These are phyloP conservation scores for Nakazawaea populi DNA, from an alignment of 805 yeast species.

Conservation along the genomic window DNA sequence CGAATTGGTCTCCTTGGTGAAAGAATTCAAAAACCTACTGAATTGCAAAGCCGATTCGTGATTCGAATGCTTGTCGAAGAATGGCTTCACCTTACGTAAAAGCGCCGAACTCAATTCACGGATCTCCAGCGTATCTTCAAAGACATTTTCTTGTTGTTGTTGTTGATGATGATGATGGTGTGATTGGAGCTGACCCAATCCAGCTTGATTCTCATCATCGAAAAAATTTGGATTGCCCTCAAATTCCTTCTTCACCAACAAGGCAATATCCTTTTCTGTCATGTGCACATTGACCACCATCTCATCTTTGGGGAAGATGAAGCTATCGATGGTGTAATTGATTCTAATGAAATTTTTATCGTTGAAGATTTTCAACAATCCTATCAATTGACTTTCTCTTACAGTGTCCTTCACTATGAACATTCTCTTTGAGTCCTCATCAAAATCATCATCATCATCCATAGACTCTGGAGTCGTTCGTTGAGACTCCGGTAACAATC, in stretches of 20 bases:
- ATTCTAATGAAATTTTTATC: constrained; percentile 13
- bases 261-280: constrained; percentile 28
- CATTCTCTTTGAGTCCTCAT: neutral
- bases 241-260: constrained; percentile 18
- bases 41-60: constrained; percentile 3
- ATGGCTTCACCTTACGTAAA: constrained; percentile 4
- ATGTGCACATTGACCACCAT: constrained; percentile 23
- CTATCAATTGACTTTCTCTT: constrained; percentile 19
- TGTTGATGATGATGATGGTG: too few species aligned
- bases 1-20: constrained; percentile 3
- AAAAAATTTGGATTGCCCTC: neutral
- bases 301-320: constrained; percentile 32
- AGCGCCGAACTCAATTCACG: neutral
- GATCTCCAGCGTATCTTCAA: constrained; percentile 4
- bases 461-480: neutral
- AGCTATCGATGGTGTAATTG: constrained; percentile 19
- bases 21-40: constrained; percentile 4
- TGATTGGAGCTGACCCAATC: too few species aligned
- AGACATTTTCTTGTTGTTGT: neutral
- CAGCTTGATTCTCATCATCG: neutral
- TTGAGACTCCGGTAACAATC: constrained; percentile 12
- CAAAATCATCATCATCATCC: neutral
- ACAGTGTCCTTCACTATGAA: constrained; percentile 12
- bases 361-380: constrained; percentile 17
- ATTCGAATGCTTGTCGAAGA: constrained; percentile 1